Evolutionary conservation across 495 filamentous ascomycete species (phyloP).

Genomic region (Penicillium lagena): DNA sequence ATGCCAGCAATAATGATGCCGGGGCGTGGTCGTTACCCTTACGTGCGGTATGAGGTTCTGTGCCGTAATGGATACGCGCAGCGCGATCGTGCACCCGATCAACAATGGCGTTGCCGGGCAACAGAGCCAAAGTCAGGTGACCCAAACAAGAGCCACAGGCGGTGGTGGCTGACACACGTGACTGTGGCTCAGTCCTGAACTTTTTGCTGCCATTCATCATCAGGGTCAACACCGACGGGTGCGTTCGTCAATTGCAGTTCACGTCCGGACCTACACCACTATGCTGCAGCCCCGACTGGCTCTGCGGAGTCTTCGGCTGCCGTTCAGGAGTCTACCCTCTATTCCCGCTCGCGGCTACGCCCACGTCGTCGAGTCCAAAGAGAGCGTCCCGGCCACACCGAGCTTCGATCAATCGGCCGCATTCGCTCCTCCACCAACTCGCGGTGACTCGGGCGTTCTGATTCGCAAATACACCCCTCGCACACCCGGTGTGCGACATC

Average conservation of each 20-base stretch:
- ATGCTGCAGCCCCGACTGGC: conserved; percentile 65
- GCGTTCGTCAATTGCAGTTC: neutral
- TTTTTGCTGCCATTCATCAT: conserved; percentile 9
- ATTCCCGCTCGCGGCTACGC: conserved; percentile 48
- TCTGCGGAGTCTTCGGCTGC: conserved; percentile 42
- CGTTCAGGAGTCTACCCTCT: conserved; percentile 38
- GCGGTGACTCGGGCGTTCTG: conserved; percentile 26
- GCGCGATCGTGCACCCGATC: neutral
- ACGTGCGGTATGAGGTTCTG: too few species aligned
- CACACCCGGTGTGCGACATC: conserved; percentile 88
- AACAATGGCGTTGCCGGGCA: conserved; percentile 15
- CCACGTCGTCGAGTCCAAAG: conserved; percentile 31
- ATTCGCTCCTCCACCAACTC: conserved; percentile 39
- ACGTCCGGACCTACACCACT: neutral
- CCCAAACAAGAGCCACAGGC: too few species aligned
- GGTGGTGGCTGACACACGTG: conserved; percentile 4
- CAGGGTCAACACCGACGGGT: too few species aligned
- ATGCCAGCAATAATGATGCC: too few species aligned
- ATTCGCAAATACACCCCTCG: conserved; percentile 88
- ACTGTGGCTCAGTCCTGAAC: conserved; percentile 3
- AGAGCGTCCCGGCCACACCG: conserved; percentile 24
- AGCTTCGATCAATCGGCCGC: conserved; percentile 26
- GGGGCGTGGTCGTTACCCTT: too few species aligned
- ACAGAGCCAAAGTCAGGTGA: neutral
- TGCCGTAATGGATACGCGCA: too few species aligned